Base-by-base conservation (phyloP, 2,329 filamentous ascomycete genomes). In the Cordyceps sp. region DNA sequence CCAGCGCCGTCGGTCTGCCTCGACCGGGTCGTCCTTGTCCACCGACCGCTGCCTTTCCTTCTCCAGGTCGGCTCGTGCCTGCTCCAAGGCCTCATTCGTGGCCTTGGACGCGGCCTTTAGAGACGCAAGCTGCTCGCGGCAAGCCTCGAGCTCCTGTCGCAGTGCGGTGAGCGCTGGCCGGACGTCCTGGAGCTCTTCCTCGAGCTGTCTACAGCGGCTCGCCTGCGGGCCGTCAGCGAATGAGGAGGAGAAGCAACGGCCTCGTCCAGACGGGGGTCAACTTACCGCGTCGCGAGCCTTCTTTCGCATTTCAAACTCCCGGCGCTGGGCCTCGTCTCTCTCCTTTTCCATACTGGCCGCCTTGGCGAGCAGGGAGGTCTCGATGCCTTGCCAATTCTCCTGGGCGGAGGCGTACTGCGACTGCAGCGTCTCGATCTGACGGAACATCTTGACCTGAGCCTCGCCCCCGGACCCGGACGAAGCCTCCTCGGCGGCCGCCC, bases 361-460 rank as follows among this genome's bases (percentile, higher is more conserved):
- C 35, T 86, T 73, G 16, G 82, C 73, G 31, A 88, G 69, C 21
- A 98, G 58, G 3, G 82, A 92, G 9, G 80, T 73, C 53, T 98
- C 88, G 38, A 98, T 92, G 1, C 85, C 83, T 49, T 94, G 86
- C 90, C 92, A 98, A 45, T 98, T 98, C 47, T 93, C 84, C 42
- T 83, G 90, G 2, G 90, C 90, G 33, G 92, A 76, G 1, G 85
- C 76, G 54, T 98, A 93, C 51, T 98, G 92, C 6, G 82, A 90
- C 54, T 98, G 90, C 24, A 98, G 59, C 1, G 83, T 94, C 58
- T 98, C 90, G 33, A 98, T 80, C 54, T 98, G 92, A 26, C 90
- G 75, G 27, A 96, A 63, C 26, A 96, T 64, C 52, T 94, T 96
- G 27, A 81, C 81, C 45, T 93, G 85, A 1, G 80, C 73, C 47